Conservation (phyloP, 192 early-diverging fungal genomes). For the Entomortierella lignicola region DNA sequence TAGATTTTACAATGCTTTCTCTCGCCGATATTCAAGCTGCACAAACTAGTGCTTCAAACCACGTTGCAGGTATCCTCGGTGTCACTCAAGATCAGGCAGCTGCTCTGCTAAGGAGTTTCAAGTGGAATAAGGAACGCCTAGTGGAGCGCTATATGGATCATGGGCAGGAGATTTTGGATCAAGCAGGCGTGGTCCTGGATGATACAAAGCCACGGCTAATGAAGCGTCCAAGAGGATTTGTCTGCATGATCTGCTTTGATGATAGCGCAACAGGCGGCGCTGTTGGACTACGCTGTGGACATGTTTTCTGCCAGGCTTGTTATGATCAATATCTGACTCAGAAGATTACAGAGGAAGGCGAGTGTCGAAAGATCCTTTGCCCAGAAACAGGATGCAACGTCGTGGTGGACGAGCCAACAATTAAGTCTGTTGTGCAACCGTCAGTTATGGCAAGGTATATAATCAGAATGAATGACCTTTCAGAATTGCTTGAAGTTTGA, state of each 20-base stretch:
- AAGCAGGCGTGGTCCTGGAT: conserved; percentile 79
- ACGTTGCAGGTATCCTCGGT: conserved; percentile 82
- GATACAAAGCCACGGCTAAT: conserved; percentile 56
- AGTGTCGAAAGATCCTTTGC: conserved; percentile 89
- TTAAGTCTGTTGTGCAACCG: conserved; percentile 73
- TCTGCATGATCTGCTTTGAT: conserved; percentile 93
- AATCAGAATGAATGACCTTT: too few species aligned
- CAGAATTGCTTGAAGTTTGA: background rate
- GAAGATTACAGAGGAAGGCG: conserved; percentile 92
- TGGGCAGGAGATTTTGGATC: conserved; percentile 65
- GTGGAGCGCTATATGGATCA: conserved; percentile 85
- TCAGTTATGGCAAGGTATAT: conserved; percentile 71
- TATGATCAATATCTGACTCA: conserved; percentile 85
- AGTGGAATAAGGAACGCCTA: conserved; percentile 89
- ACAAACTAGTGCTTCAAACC: conserved; percentile 74
- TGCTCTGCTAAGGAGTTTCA: conserved; percentile 79
- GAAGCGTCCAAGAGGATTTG: conserved; percentile 62
- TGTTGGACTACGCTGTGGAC: conserved; percentile 85
- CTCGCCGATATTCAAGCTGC: conserved; percentile 66
- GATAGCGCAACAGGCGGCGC: conserved; percentile 70
- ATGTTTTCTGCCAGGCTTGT: conserved; percentile 91
- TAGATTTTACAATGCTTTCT: conserved; percentile 79
- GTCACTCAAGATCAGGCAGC: conserved; percentile 73
- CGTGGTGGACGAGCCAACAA: conserved; percentile 86
- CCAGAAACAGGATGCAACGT: conserved; percentile 78